phyloP scores from a whole-genome alignment of 1,284 basidiomycete genomes.

The Pisolithus thermaeus region DNA sequence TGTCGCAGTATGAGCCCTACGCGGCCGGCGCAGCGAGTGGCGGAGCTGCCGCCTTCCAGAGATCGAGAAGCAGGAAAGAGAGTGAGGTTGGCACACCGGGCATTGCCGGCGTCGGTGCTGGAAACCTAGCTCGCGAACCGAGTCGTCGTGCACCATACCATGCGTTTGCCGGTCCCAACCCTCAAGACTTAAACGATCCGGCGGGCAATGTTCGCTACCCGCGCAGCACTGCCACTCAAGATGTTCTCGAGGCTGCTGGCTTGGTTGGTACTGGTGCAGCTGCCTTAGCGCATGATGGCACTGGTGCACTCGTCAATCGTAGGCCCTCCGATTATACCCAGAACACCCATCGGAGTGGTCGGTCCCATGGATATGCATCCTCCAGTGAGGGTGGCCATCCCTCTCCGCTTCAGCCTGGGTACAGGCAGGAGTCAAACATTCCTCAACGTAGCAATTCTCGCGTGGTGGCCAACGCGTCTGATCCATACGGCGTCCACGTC shows the following conservation, averaged over 20 bases:
- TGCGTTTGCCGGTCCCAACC: slow-evolving; percentile 37
- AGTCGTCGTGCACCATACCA: slow-evolving; percentile 40
- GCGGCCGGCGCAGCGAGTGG: slow-evolving; percentile 39
- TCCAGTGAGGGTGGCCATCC: slow-evolving; percentile 13
- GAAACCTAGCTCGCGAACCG: slow-evolving; percentile 34
- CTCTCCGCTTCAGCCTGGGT: slow-evolving; percentile 18
- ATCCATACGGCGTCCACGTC: slow-evolving; percentile 26
- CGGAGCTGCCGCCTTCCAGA: slow-evolving; percentile 21
- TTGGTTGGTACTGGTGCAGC: slow-evolving; percentile 15
- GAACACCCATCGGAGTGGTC: slow-evolving; percentile 18
- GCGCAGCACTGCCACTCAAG: slow-evolving; percentile 16
- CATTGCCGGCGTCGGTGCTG: slow-evolving; percentile 33
- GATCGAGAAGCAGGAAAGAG: slow-evolving; percentile 28
- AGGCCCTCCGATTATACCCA: slow-evolving; percentile 21
- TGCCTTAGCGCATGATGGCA: slow-evolving; percentile 10
- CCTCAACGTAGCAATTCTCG: slow-evolving; percentile 14
- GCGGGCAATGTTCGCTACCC: slow-evolving; percentile 11
- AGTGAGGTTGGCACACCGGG: slow-evolving; percentile 30
- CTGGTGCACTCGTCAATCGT: slow-evolving; percentile 10
- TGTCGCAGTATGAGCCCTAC: slow-evolving; percentile 35
- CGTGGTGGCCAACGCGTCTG: slow-evolving; percentile 8
- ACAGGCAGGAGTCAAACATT: slow-evolving; percentile 8
- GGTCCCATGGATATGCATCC: slow-evolving; percentile 20
- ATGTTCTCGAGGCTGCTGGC: slow-evolving; percentile 27
- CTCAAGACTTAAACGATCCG: slow-evolving; percentile 11